Conservation (phyloP, 208 protist species). For the Trypanosoma boissoni region DNA sequence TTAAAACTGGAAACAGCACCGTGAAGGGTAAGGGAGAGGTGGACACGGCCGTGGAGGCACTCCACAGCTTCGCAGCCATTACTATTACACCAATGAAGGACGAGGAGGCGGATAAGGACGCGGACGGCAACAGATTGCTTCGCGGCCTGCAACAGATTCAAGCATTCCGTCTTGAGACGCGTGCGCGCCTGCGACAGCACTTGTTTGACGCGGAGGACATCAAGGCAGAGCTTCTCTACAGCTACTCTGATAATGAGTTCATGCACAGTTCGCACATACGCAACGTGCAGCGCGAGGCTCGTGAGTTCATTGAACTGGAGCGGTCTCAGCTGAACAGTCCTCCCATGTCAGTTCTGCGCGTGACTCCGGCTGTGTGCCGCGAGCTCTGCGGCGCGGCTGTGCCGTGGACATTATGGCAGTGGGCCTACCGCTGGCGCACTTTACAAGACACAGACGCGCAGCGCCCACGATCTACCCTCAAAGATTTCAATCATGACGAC, state of each 20-base stretch:
- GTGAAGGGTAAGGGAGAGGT: too few relatives aligned
- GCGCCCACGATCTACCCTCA: not conserved
- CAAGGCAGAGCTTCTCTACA: constrained; percentile 40
- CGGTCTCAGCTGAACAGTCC: not conserved
- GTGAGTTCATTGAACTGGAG: constrained; percentile 42
- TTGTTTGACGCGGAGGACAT: constrained; percentile 88
- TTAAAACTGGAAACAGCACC: too few relatives aligned
- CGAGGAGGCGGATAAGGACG: not conserved
- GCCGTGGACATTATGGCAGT: constrained; percentile 88
- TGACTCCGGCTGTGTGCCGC: constrained; percentile 20
- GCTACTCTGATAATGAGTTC: constrained; percentile 30
- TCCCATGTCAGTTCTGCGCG: not conserved
- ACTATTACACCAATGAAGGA: not conserved
- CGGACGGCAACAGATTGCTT: constrained; percentile 17
- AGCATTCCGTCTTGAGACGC: constrained; percentile 49
- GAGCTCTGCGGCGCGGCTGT: constrained; percentile 46
- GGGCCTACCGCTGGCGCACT: constrained; percentile 67
- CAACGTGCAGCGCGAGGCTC: constrained; percentile 45
- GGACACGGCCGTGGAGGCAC: too few relatives aligned
- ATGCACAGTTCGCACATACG: constrained; percentile 38
- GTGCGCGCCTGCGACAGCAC: constrained; percentile 69
- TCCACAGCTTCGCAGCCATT: too few relatives aligned
- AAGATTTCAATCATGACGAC: not conserved
- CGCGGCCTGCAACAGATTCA: constrained; percentile 67
- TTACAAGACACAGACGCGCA: constrained; percentile 25